These are phyloP conservation scores for Ulota crispa DNA, from an alignment of 225 moss, liverwort and hornwort species.

Conservation along the genomic window DNA sequence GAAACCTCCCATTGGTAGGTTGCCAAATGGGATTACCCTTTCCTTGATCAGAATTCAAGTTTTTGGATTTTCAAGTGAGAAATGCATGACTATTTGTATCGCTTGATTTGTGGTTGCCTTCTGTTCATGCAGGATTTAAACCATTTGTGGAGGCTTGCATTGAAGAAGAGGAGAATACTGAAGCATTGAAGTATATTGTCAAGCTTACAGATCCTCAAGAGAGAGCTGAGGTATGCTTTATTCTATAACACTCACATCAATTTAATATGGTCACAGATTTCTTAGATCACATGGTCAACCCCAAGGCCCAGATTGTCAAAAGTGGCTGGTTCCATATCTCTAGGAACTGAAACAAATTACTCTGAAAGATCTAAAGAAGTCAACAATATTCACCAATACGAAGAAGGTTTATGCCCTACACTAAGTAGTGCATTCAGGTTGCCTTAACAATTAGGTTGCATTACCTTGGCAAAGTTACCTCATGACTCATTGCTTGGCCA, in stretches of 20 bases:
- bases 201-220: conserved; percentile 96
- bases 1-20: conserved; percentile 89
- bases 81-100: background rate
- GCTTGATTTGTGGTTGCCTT: background rate
- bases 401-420: background rate
- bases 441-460: too few species aligned
- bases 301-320: background rate
- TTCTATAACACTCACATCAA: background rate
- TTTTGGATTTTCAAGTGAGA: background rate
- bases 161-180: conserved; percentile 89
- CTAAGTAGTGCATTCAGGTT: too few species aligned
- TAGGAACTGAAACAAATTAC: background rate
- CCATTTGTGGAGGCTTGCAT: conserved; percentile 99
- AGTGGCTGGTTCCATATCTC: background rate
- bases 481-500: too few species aligned
- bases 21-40: background rate
- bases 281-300: background rate
- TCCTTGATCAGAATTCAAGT: background rate
- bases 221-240: conserved; percentile 68
- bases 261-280: background rate
- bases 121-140: conserved; percentile 64
- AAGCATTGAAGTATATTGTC: conserved; percentile 93
- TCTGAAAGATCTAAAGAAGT: background rate
- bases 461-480: too few species aligned
- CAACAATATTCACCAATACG: too few species aligned